A percentile compares a stretch with the other conserved stretches of the same genome.
phyloP scores from a whole-genome alignment of 495 filamentous ascomycete species.

The Immersiella caudata region DNA sequence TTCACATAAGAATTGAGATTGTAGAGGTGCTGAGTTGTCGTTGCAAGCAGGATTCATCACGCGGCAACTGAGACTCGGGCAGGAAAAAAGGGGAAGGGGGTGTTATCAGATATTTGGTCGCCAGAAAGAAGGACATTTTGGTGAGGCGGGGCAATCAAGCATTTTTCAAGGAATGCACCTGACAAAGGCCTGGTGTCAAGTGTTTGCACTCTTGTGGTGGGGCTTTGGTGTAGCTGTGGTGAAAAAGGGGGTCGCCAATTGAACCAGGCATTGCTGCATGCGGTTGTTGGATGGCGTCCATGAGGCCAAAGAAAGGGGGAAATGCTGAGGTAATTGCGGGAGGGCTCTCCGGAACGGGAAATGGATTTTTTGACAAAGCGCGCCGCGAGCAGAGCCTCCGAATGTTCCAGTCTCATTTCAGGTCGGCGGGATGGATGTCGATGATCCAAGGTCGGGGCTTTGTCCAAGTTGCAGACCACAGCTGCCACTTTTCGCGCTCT shows the following conservation, averaged over 20 bases:
- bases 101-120: not conserved
- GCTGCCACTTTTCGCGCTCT: no score
- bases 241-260: not conserved
- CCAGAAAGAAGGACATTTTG: not conserved
- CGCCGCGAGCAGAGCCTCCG: not conserved
- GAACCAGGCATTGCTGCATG: constrained; percentile 19
- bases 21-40: not conserved
- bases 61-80: not conserved
- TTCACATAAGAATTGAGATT: not conserved
- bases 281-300: not conserved
- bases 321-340: not conserved
- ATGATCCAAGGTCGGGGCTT: not conserved
- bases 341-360: constrained; percentile 21
- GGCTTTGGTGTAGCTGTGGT: not conserved
- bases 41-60: not conserved
- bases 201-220: not conserved
- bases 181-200: not conserved
- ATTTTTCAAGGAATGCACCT: constrained; percentile 15
- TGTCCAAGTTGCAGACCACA: not conserved
- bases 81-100: not conserved
- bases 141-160: constrained; percentile 15
- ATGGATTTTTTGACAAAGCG: not conserved
- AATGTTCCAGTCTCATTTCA: not conserved
- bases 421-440: not conserved
- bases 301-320: not conserved